Conservation (phyloP, 495 filamentous ascomycete genomes). For the Penicillium silybi region DNA sequence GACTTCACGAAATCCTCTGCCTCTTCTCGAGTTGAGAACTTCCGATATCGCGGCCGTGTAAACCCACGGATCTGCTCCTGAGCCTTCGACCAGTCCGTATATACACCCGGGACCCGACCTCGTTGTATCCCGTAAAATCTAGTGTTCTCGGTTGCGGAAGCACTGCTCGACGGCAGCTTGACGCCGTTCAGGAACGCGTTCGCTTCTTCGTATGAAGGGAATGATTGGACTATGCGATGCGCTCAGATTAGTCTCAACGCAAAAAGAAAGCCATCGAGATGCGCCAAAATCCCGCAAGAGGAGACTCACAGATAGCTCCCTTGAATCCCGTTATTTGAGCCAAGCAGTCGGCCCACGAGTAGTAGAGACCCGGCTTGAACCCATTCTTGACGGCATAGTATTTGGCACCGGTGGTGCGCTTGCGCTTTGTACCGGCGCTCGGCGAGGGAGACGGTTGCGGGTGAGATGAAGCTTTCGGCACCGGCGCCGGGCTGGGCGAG, state of each 20-base stretch:
- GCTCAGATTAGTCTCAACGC: not conserved
- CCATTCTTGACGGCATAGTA: conserved; percentile 86
- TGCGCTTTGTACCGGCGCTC: conserved; percentile 59
- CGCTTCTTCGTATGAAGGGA: conserved; percentile 71
- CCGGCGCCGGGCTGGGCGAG: conserved; percentile 36
- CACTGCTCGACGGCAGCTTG: conserved; percentile 29
- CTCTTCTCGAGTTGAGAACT: conserved; percentile 71
- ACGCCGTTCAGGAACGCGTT: conserved; percentile 68
- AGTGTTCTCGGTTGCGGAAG: conserved; percentile 25
- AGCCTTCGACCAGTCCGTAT: conserved; percentile 79
- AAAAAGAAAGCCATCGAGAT: not conserved
- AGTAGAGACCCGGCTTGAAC: conserved; percentile 79
- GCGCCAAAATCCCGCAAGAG: not conserved
- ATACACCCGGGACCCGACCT: conserved; percentile 80
- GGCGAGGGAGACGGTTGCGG: conserved; percentile 30
- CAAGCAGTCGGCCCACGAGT: conserved; percentile 75
- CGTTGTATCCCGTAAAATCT: conserved; percentile 81
- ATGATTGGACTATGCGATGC: conserved; percentile 68
- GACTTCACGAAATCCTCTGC: conserved; percentile 68
- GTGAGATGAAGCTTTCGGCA: conserved; percentile 26
- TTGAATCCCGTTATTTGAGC: conserved; percentile 81
- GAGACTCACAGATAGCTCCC: conserved; percentile 69
- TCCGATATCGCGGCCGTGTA: conserved; percentile 74
- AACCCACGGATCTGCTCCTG: conserved; percentile 73
- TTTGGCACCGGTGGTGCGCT: conserved; percentile 58